Evolutionary conservation across 495 filamentous ascomycete genomes (phyloP).

Genomic region (Aspergillus olivimuriae): DNA sequence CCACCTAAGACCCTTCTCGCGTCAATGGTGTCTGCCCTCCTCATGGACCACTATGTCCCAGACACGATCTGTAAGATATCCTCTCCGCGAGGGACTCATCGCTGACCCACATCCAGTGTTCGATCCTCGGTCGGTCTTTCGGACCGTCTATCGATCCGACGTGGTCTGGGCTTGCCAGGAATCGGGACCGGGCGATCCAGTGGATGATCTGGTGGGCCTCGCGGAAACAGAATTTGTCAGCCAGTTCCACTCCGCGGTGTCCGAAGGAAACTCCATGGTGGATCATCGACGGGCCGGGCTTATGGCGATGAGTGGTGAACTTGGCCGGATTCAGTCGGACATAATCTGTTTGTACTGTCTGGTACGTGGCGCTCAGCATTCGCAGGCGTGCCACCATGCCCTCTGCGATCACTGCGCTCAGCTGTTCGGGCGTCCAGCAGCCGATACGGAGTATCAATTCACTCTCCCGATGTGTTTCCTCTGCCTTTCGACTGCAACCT

Average conservation of each 20-base stretch:
- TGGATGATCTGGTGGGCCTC: background rate
- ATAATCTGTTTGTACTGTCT: constrained; percentile 2
- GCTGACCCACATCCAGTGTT: background rate
- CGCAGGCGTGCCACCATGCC: background rate
- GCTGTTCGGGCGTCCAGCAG: background rate
- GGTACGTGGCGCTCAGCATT: constrained; percentile 1
- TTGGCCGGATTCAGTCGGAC: background rate
- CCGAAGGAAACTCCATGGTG: too few relatives aligned
- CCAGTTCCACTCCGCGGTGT: too few relatives aligned
- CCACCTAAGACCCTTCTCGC: background rate
- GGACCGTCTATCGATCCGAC: background rate
- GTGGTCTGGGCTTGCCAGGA: background rate
- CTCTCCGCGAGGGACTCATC: background rate
- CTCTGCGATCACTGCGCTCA: constrained; percentile 3
- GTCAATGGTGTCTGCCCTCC: constrained; percentile 1
- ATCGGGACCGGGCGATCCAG: background rate
- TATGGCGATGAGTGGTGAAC: background rate
- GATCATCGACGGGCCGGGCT: background rate
- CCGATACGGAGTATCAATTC: constrained; percentile 1
- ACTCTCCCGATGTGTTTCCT: constrained; percentile 2
- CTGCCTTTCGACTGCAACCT: background rate
- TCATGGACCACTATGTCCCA: constrained; percentile 5
- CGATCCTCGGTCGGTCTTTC: background rate
- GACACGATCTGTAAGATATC: background rate
- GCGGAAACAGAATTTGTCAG: background rate